phyloP scores from a whole-genome alignment of 495 filamentous ascomycete genomes.

The Aspergillus sparsus region DNA sequence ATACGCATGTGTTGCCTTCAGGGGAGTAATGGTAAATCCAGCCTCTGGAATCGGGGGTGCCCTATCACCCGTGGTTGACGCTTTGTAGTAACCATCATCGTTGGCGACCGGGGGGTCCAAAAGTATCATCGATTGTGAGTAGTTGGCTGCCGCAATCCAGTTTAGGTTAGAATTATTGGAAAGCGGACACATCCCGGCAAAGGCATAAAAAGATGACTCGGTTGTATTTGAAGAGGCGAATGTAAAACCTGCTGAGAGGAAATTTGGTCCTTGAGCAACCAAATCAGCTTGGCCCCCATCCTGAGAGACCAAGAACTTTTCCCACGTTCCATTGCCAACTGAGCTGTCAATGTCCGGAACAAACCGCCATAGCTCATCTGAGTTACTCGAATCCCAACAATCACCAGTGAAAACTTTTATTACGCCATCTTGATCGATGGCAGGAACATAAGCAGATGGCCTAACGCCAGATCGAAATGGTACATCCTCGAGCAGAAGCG shows the following conservation, averaged over 20 bases:
- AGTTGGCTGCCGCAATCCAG: slow-evolving; percentile 67
- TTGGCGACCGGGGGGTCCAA: slow-evolving; percentile 36
- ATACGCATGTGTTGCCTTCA: slow-evolving; percentile 63
- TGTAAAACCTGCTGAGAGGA: slow-evolving; percentile 63
- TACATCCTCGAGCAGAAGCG: slow-evolving; percentile 59
- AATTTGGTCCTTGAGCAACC: slow-evolving; percentile 57
- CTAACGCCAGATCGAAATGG: slow-evolving; percentile 60
- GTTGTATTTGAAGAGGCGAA: slow-evolving; percentile 62
- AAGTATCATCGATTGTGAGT: slow-evolving; percentile 73
- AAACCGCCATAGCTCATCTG: slow-evolving; percentile 58
- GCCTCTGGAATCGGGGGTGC: slow-evolving; percentile 77
- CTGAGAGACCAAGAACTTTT: slow-evolving; percentile 29
- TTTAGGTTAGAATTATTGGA: slow-evolving; percentile 39
- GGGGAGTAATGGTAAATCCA: slow-evolving; percentile 77
- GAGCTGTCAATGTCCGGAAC: slow-evolving; percentile 38
- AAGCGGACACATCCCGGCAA: slow-evolving; percentile 86
- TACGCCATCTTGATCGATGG: slow-evolving; percentile 63
- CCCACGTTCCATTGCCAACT: slow-evolving; percentile 60
- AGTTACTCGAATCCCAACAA: slow-evolving; percentile 51
- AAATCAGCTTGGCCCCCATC: slow-evolving; percentile 31
- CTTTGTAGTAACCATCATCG: slow-evolving; percentile 33
- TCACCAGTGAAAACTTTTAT: slow-evolving; percentile 71
- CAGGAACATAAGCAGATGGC: slow-evolving; percentile 58
- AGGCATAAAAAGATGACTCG: slow-evolving; percentile 62
- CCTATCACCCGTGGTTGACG: slow-evolving; percentile 45